Evolutionary conservation across 73 alveolate species (phyloP), one percentile per base, ranked within the genome.

Genomic region (Blepharisma japonicum): DNA sequence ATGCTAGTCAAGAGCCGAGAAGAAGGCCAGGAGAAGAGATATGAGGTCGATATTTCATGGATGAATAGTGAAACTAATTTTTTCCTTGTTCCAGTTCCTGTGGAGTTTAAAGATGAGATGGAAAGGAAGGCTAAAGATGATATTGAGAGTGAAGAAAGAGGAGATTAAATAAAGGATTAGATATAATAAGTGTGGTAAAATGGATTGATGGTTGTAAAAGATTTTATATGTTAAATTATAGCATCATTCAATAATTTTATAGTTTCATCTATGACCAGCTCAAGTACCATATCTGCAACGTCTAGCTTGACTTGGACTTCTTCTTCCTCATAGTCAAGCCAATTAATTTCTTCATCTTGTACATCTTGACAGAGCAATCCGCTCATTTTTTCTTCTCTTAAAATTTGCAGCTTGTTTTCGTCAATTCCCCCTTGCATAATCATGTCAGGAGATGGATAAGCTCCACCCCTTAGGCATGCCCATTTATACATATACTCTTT

Each of bases 21-120:
- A 38, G 97, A 91, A 68, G 80, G 83, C 81, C 84, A 87, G 83
- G 97, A 90, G 20, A 91, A 91, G 86, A 89, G 84, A 80, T 85
- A 82, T 8, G 95, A 88, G 48, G 67, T 88, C 47, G 97, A 91
- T 50, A 53, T 91, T 38, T 71, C 91, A 18, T 68, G 91, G 79
- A 72, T 90, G 9, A 56, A 84, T 56, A 88, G 77, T 21, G 77
- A 81, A 11, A 87, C 89, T 47, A 77, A 81, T 6, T 66, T 39
- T 9, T 21, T n/a, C 14, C 27, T 70, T 25, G 68, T 45, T 18
- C 56, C 68, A 18, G 80, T 70, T 70, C 80, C 80, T 70, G 46
- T 7, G 14, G 80, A 70, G 27, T 45, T 70, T 20, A 47, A 18
- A n/a, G 27, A 70, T 2, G 80, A 39, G 27, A 47, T 45, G 66